phyloP scores from a whole-genome alignment of 2,329 filamentous ascomycete genomes.

The Microascus cirrosus region DNA sequence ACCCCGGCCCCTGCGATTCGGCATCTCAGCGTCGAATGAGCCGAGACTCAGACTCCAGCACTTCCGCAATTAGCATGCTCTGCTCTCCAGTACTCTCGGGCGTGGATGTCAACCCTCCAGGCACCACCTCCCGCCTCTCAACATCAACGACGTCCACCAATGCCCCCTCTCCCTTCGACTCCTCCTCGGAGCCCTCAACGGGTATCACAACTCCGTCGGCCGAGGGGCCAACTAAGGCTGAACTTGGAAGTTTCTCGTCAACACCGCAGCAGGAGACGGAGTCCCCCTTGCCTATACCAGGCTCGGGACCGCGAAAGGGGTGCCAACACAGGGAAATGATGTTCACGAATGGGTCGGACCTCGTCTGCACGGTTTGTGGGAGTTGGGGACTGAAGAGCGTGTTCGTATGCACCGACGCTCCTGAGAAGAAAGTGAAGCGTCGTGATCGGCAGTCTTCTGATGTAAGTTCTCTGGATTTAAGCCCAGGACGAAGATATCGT shows the following conservation, averaged over 20 bases:
- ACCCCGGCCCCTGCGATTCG: neutral
- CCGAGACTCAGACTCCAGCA: neutral
- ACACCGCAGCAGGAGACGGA: neutral
- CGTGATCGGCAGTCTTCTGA: neutral
- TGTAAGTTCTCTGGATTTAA: neutral
- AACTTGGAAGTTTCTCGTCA: neutral
- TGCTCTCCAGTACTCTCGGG: neutral
- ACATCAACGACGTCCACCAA: neutral
- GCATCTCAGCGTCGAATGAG: conserved; percentile 1
- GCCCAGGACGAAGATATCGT: neutral
- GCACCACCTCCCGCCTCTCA: neutral
- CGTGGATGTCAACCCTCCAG: neutral
- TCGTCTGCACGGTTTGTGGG: neutral
- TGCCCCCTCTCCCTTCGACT: neutral
- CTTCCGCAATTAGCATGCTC: neutral
- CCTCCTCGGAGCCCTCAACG: neutral
- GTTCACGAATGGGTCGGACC: neutral
- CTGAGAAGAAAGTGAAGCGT: neutral
- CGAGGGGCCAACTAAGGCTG: neutral
- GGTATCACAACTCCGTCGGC: neutral
- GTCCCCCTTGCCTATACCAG: neutral
- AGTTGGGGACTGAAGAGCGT: neutral
- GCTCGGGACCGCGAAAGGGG: neutral
- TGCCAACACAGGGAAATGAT: neutral
- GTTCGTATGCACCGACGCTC: neutral